Percentiles rank a stretch among this genome's conserved stretches.
Evolutionary conservation across 495 filamentous ascomycete species (phyloP).

Genomic region (Polyplosphaeria fusca): DNA sequence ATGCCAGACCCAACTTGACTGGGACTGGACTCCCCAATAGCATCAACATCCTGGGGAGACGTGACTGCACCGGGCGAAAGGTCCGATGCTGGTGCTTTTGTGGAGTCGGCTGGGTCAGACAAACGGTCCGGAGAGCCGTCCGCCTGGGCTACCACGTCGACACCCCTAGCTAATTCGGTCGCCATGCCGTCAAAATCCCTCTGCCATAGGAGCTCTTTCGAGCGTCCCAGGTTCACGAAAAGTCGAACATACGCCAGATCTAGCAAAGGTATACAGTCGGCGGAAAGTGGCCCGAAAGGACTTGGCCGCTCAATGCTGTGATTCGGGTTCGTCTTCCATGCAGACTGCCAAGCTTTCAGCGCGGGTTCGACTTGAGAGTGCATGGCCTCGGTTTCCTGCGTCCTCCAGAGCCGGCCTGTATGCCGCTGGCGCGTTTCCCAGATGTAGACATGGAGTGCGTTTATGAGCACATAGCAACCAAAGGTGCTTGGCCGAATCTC

Average conservation of each 20-base stretch:
- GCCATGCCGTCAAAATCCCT: constrained; percentile 92
- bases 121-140: constrained; percentile 60
- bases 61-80: constrained; percentile 17
- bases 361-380: constrained; percentile 95
- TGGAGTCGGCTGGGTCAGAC: constrained; percentile 52
- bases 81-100: constrained; percentile 44
- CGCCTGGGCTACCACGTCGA: constrained; percentile 69
- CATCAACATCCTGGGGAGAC: constrained; percentile 34
- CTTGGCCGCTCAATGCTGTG: constrained; percentile 88
- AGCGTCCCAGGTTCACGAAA: constrained; percentile 86
- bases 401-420: constrained; percentile 85
- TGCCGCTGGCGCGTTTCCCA: constrained; percentile 96
- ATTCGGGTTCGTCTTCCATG: constrained; percentile 82
- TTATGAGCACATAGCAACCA: constrained; percentile 89
- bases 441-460: constrained; percentile 95
- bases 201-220: constrained; percentile 93
- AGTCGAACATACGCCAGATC: constrained; percentile 92
- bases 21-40: constrained; percentile 47
- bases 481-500: constrained; percentile 87
- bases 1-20: constrained; percentile 47
- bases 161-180: constrained; percentile 79
- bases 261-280: constrained; percentile 90
- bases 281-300: constrained; percentile 83
- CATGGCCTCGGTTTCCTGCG: constrained; percentile 91
- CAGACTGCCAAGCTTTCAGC: constrained; percentile 89